Conservation (phyloP, 1,139 yeast genomes). For the Casaregolazyma lundiana region DNA sequence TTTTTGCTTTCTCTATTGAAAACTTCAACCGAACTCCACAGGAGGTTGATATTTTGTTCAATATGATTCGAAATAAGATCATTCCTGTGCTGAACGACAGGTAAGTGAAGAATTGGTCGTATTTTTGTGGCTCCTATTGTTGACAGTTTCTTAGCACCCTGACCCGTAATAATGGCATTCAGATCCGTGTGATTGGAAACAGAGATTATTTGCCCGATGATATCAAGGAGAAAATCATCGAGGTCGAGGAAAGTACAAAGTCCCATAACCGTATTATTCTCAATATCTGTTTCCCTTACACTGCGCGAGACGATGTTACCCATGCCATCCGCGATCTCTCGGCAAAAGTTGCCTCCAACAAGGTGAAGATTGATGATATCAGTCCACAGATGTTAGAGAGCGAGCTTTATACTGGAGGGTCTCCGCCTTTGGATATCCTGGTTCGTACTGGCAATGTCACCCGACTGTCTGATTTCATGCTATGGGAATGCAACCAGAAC, state of each 20-base stretch:
- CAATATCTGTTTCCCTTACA: constrained; percentile 93
- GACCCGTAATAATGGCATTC: constrained; percentile 46
- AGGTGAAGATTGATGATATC: constrained; percentile 33
- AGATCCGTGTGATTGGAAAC: constrained; percentile 72
- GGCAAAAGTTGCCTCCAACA: constrained; percentile 33
- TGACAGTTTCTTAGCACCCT: constrained; percentile 3
- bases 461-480: constrained; percentile 81
- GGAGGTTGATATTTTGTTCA: constrained; percentile 85
- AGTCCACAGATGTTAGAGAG: constrained; percentile 46
- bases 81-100: constrained; percentile 29
- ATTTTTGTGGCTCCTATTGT: constrained; percentile 32
- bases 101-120: constrained; percentile 42
- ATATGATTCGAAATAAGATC: constrained; percentile 69
- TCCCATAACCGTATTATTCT: constrained; percentile 65
- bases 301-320: constrained; percentile 87
- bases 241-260: constrained; percentile 65
- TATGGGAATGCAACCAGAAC: constrained; percentile 55
- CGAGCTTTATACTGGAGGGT: constrained; percentile 58
- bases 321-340: constrained; percentile 58
- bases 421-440: constrained; percentile 77
- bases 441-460: constrained; percentile 86
- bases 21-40: constrained; percentile 79
- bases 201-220: constrained; percentile 61
- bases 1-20: constrained; percentile 92
- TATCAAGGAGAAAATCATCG: constrained; percentile 55